Percentiles rank a stretch among this genome's conserved stretches.
Evolutionary conservation across 1,284 basidiomycete genomes (phyloP).

Genomic region (Boletus subluridellus): DNA sequence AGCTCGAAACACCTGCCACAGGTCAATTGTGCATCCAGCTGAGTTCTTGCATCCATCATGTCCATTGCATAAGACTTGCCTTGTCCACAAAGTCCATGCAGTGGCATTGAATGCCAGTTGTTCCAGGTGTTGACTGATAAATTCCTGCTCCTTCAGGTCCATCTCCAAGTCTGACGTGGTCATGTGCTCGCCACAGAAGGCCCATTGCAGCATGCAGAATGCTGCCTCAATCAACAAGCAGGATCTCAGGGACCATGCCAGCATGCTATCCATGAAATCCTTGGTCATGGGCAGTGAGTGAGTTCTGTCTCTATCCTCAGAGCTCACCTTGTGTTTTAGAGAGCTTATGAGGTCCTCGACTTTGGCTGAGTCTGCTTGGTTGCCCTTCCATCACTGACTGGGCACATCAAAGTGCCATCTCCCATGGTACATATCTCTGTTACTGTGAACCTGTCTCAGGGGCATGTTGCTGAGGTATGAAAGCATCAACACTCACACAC

Average conservation of each 20-base stretch:
- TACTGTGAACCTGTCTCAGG: neutral
- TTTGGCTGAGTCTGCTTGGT: neutral
- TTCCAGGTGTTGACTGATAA: neutral
- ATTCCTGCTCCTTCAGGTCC: neutral
- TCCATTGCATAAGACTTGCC: neutral
- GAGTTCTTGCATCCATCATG: too few species aligned
- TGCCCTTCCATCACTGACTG: neutral
- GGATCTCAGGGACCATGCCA: neutral
- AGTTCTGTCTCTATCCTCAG: neutral
- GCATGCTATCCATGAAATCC: neutral
- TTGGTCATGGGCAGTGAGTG: conserved; percentile 5
- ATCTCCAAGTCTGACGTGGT: neutral
- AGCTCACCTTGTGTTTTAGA: conserved; percentile 9
- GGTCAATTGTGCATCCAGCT: too few species aligned
- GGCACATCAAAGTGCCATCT: neutral
- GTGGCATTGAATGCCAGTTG: neutral
- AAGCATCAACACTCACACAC: neutral
- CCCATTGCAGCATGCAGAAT: too few species aligned
- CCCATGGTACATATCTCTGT: neutral
- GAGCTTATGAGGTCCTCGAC: conserved; percentile 1
- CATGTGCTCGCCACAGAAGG: too few species aligned
- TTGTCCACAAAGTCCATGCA: conserved; percentile 1
- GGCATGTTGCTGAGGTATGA: too few species aligned
- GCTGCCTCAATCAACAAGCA: neutral
- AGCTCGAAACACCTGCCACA: too few species aligned